Conservation (phyloP, 305 asterid species). For the Fraxinus sp. region DNA sequence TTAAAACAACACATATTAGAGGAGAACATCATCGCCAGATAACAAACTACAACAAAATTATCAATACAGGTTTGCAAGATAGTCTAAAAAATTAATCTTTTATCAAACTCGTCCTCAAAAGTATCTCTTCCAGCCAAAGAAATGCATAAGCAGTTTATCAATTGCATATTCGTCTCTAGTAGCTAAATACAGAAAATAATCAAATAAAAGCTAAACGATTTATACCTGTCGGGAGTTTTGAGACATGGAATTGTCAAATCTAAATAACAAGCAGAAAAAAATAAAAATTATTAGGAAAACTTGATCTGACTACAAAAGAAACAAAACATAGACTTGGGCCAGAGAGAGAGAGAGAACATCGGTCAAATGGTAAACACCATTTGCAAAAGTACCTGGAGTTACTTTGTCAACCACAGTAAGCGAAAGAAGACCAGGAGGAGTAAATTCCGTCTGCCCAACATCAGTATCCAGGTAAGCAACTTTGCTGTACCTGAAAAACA, state of each 20-base stretch:
- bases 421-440: constrained; percentile 84
- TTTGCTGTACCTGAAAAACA: constrained; percentile 60
- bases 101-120: neutral
- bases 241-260: constrained; percentile 79
- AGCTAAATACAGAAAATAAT: neutral
- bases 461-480: constrained; percentile 97
- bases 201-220: neutral
- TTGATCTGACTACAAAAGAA: neutral
- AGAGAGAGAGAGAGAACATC: neutral
- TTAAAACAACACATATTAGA: neutral
- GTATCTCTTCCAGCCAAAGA: neutral
- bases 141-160: neutral
- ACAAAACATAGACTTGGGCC: neutral
- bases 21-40: neutral
- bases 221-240: constrained; percentile 90
- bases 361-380: neutral
- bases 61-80: neutral
- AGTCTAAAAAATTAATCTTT: neutral
- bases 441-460: constrained; percentile 96
- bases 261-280: constrained; percentile 30
- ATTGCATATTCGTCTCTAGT: neutral
- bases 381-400: constrained; percentile 52
- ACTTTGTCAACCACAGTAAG: constrained; percentile 69
- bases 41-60: neutral
- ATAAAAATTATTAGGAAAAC: constrained; percentile 15